Evolutionary conservation across 441 rosid genomes (phyloP), one percentile per base, ranked within the genome.

Genomic region (Jatropha multifida): DNA sequence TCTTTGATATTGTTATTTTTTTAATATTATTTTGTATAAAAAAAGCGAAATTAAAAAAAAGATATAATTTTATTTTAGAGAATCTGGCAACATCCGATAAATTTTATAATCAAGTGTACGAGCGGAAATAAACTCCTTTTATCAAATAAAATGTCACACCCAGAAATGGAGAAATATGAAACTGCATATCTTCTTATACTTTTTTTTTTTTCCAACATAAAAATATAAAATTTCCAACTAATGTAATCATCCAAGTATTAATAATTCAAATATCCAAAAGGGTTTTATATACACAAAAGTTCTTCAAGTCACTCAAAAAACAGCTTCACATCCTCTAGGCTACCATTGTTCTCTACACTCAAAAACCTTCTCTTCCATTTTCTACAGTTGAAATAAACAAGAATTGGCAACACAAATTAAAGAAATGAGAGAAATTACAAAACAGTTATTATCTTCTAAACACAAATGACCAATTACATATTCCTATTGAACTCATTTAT

Each of bases 351-450:
- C 78, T 77, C 83, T 81, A 74, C 77, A 79, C 83, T 79, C 83
- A 68, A 76, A 71, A 67, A 58, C 80, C 74, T 41, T 51, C 15
- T 38, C 62, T 61, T 44, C 71, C 82, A 69, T 66, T 77, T 74
- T 84, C 83, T 77, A 83, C 82, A 78, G 54, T 79, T 84, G 82
- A 74, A 68, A 80, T 14, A 52, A 77, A 55, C 27, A 83, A 74
- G 32, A 83, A 74, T 40, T 41, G 58, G 64, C 72, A 46, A 68
- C 20, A 32, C 68, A 62, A 68, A 74, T 20, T 44, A 48, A 76
- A 68, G 48, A 20, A 76, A 74, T 9, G 18, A 20, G 32, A 40
- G 42, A 72, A 69, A 10, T 60, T 76, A 68, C 14, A 69, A 40
- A 56, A 71, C 68, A 77, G 20, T 49, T 74, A 60, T 58, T 72